Percentiles rank a stretch among this genome's conserved stretches.
Conservation (phyloP, 495 filamentous ascomycete genomes). For the Penicillium paxilli region DNA sequence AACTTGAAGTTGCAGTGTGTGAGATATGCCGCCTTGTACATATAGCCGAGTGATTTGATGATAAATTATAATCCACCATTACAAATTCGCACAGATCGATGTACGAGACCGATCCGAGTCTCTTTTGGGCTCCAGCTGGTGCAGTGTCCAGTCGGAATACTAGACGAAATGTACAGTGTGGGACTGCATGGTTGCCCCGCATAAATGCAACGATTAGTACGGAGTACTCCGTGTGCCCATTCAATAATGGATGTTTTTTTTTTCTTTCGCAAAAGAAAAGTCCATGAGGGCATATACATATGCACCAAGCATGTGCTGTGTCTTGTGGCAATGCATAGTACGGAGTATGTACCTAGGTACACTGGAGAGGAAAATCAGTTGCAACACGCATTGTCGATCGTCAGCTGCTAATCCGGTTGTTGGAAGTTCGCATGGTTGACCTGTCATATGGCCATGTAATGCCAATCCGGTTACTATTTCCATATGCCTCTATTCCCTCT, state of each 20-base stretch:
- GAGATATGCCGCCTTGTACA: constrained; percentile 1
- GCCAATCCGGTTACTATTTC: background rate
- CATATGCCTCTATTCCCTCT: background rate
- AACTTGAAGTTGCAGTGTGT: background rate
- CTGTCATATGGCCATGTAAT: background rate
- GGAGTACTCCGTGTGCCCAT: too few species aligned
- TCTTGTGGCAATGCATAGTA: background rate
- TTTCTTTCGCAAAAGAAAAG: background rate
- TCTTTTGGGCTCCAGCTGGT: background rate
- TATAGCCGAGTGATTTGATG: constrained; percentile 7
- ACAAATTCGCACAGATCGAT: background rate
- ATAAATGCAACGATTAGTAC: too few species aligned
- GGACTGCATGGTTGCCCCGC: background rate
- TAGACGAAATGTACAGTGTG: background rate
- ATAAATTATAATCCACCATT: constrained; percentile 1
- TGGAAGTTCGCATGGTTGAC: background rate
- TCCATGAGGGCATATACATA: background rate
- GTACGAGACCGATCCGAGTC: background rate
- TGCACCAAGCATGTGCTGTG: background rate
- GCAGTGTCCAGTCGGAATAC: background rate
- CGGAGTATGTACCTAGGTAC: background rate
- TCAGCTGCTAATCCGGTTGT: background rate
- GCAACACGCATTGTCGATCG: background rate
- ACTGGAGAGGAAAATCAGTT: background rate
- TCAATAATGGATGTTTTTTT: too few species aligned